Conservation (phyloP, 768 basidiomycete genomes). For the Cytidiella melzeri region DNA sequence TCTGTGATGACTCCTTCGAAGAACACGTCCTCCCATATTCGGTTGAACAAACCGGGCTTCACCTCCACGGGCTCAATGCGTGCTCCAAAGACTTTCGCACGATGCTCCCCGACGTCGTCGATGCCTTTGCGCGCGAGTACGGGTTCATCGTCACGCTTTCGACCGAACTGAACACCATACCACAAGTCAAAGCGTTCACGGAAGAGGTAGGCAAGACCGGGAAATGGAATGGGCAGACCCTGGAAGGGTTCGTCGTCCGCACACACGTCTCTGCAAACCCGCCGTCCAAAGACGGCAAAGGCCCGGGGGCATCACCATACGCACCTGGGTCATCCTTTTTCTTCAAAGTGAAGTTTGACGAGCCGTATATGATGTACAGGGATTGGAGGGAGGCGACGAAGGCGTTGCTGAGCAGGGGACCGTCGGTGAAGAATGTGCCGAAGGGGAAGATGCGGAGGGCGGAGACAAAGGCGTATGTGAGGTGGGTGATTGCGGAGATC, state of each 20-base stretch:
- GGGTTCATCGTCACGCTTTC: slow-evolving; percentile 82
- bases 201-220: slow-evolving; percentile 59
- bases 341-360: slow-evolving; percentile 99
- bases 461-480: slow-evolving; percentile 74
- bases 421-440: slow-evolving; percentile 37
- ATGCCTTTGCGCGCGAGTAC: slow-evolving; percentile 81
- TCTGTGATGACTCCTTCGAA: slow-evolving; percentile 96
- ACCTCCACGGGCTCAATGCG: slow-evolving; percentile 87
- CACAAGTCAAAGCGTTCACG: slow-evolving; percentile 70
- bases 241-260: slow-evolving; percentile 95
- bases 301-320: slow-evolving; percentile 53
- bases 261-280: slow-evolving; percentile 52
- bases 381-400: slow-evolving; percentile 96
- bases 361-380: slow-evolving; percentile 98
- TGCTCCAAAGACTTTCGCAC: slow-evolving; percentile 65
- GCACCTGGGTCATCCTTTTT: slow-evolving; percentile 81
- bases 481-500: slow-evolving; percentile 83
- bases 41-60: slow-evolving; percentile 78
- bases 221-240: slow-evolving; percentile 74
- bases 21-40: slow-evolving; percentile 91
- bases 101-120: slow-evolving; percentile 57
- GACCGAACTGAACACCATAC: slow-evolving; percentile 49
- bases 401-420: slow-evolving; percentile 44
- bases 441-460: slow-evolving; percentile 64
- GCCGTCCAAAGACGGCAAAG: slow-evolving; percentile 28